These are phyloP conservation scores for Acanthamoeba royreba DNA, from an alignment of 208 protist genomes.

Conservation along the genomic window DNA sequence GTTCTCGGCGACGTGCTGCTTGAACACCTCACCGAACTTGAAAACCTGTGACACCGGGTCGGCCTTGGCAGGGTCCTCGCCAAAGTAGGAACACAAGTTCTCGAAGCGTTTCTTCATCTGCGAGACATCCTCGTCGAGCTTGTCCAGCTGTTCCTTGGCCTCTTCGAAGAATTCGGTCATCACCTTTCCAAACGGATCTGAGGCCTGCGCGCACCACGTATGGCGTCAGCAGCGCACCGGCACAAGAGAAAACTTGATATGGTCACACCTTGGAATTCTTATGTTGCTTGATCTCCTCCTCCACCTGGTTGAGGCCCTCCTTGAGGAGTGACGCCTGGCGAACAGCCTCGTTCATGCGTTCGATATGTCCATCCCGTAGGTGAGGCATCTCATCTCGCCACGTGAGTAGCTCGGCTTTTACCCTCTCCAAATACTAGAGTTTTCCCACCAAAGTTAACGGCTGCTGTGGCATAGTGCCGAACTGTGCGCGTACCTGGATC, in stretches of 20 bases:
- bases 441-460: too few relatives aligned
- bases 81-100: conserved; percentile 27
- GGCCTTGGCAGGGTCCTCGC: not conserved
- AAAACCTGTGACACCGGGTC: not conserved
- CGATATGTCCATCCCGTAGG: not conserved
- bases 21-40: not conserved
- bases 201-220: not conserved
- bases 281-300: not conserved
- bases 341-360: not conserved
- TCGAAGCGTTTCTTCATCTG: conserved; percentile 39
- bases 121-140: not conserved
- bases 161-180: not conserved
- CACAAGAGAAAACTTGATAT: too few relatives aligned
- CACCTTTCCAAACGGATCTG: conserved; percentile 3
- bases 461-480: too few relatives aligned
- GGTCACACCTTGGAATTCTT: not conserved
- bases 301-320: not conserved
- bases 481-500: too few relatives aligned
- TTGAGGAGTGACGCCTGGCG: not conserved
- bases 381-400: not conserved
- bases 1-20: not conserved
- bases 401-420: not conserved
- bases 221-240: too few relatives aligned
- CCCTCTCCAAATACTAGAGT: not conserved
- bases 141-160: not conserved